phyloP scores from a whole-genome alignment of 169 alveolate species.

The Babesia divergens region DNA sequence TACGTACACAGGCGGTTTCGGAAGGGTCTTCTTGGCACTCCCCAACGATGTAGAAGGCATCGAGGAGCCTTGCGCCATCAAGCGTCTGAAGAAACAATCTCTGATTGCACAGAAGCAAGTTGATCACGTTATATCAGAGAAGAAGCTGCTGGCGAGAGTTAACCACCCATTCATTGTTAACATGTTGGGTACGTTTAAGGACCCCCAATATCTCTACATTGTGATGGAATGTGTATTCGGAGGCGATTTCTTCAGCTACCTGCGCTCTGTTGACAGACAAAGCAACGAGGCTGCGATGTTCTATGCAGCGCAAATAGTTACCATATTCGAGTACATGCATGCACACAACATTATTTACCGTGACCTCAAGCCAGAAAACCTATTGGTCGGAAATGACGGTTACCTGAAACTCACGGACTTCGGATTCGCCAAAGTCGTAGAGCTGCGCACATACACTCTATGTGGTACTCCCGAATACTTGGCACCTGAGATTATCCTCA shows the following conservation, averaged over 20 bases:
- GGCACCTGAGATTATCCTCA: conserved; percentile 98
- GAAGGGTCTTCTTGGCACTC: conserved; percentile 89
- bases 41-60: conserved; percentile 63
- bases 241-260: conserved; percentile 93
- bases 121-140: conserved; percentile 94
- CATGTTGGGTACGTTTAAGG: conserved; percentile 85
- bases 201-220: conserved; percentile 86
- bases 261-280: conserved; percentile 88
- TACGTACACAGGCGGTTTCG: conserved; percentile 86
- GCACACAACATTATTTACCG: conserved; percentile 89
- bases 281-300: conserved; percentile 91
- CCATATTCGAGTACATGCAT: conserved; percentile 94
- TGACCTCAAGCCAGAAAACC: conserved; percentile 96
- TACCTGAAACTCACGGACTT: conserved; percentile 97
- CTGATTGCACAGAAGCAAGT: conserved; percentile 83
- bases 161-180: conserved; percentile 94
- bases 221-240: conserved; percentile 93
- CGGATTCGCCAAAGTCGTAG: conserved; percentile 98
- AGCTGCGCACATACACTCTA: conserved; percentile 95
- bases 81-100: conserved; percentile 78
- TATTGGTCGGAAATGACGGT: conserved; percentile 95
- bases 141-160: conserved; percentile 85
- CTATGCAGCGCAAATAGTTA: conserved; percentile 92
- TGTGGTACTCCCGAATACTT: conserved; percentile 99
- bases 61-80: conserved; percentile 73